Conservation (phyloP, 805 yeast genomes). For the Monosporozyma siamensis region DNA sequence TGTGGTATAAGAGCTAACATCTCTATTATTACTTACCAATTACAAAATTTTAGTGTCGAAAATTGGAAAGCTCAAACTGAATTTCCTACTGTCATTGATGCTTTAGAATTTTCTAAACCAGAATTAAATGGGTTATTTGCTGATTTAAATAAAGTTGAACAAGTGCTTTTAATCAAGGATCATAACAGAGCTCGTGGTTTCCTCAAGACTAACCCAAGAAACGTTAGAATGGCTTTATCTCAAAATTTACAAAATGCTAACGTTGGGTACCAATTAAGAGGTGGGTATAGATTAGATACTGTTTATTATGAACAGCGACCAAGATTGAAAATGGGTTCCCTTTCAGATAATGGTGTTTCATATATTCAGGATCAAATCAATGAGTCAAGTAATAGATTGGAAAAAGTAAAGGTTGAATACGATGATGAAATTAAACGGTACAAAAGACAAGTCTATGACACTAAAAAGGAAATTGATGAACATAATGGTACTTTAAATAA, state of each 20-base stretch:
- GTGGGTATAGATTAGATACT: conserved; percentile 47
- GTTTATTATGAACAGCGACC: conserved; percentile 32
- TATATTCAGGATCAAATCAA: conserved; percentile 18
- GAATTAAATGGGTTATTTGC: conserved; percentile 52
- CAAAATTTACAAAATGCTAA: conserved; percentile 29
- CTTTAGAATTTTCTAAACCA: conserved; percentile 45
- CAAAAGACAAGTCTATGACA: conserved; percentile 5
- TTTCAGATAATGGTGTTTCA: conserved; percentile 14
- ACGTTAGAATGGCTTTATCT: conserved; percentile 37
- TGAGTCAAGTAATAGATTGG: conserved; percentile 18
- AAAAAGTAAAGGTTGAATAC: conserved; percentile 19
- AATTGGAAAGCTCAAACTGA: conserved; percentile 35
- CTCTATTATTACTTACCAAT: conserved; percentile 35
- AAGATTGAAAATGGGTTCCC: conserved; percentile 15
- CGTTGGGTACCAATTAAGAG: conserved; percentile 40
- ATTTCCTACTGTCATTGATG: conserved; percentile 49
- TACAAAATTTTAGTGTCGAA: conserved; percentile 38
- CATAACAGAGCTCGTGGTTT: conserved; percentile 42
- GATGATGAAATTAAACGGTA: conserved; percentile 6
- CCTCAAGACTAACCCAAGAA: conserved; percentile 30
- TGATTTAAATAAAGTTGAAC: conserved; percentile 54
- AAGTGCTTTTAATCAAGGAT: conserved; percentile 42
- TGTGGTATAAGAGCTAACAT: conserved; percentile 34
- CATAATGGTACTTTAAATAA: conserved; percentile 20
- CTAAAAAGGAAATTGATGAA: conserved; percentile 28